These are phyloP conservation scores for Plasmopara halstedii DNA, from an alignment of 352 stramenopile species.

Conservation along the genomic window DNA sequence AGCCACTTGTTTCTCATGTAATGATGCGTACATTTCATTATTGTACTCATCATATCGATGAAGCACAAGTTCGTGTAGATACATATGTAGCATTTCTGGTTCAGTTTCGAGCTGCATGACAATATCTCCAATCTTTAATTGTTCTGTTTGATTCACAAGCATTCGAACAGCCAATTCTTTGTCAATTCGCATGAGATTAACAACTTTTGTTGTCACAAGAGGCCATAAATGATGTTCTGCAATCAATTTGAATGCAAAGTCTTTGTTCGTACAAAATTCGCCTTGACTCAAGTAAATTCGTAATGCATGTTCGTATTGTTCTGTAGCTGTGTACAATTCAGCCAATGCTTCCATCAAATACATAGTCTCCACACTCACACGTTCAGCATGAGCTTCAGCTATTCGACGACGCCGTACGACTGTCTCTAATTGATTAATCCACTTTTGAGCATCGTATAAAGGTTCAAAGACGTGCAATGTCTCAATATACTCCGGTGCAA, in stretches of 20 bases:
- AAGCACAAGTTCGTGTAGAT: slow-evolving; percentile 70
- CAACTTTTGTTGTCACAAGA: slow-evolving; percentile 69
- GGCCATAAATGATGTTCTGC: slow-evolving; percentile 75
- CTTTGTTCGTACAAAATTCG: slow-evolving; percentile 80
- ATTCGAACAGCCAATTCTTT: slow-evolving; percentile 59
- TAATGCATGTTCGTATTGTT: slow-evolving; percentile 76
- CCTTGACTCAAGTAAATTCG: slow-evolving; percentile 82
- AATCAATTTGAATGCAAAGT: slow-evolving; percentile 80
- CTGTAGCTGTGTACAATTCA: slow-evolving; percentile 72
- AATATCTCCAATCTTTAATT: slow-evolving; percentile 70
- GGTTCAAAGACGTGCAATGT: slow-evolving; percentile 60
- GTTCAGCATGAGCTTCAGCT: slow-evolving; percentile 43
- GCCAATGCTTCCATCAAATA: slow-evolving; percentile 78
- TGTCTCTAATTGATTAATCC: slow-evolving; percentile 78
- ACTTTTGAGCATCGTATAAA: slow-evolving; percentile 66
- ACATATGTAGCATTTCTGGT: slow-evolving; percentile 59
- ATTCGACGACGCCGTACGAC: slow-evolving; percentile 65
- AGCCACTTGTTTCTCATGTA: slow-evolving; percentile 72
- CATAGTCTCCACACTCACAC: slow-evolving; percentile 70
- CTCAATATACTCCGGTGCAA: slow-evolving; percentile 69
- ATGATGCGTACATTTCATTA: slow-evolving; percentile 52
- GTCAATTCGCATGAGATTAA: slow-evolving; percentile 75
- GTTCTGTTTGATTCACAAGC: slow-evolving; percentile 73
- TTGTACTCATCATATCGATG: slow-evolving; percentile 73
- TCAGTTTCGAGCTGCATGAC: slow-evolving; percentile 63